These are phyloP conservation scores for Kwoniella europaea DNA, from an alignment of 768 basidiomycete species.

Conservation along the genomic window DNA sequence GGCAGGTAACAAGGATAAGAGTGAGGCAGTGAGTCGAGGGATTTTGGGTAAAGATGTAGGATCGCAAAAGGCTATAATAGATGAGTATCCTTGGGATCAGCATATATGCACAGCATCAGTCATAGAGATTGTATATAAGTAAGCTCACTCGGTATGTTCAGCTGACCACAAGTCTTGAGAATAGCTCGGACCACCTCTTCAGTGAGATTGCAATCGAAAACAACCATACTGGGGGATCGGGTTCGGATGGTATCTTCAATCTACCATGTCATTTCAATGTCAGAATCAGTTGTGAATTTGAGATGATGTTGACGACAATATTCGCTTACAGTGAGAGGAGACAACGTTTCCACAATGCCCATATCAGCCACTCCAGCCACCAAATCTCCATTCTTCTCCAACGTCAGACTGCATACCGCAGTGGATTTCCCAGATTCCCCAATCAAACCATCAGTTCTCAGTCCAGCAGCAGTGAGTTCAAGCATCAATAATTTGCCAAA, in stretches of 20 bases:
- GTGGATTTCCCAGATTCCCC: constrained; percentile 62
- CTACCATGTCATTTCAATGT: not conserved
- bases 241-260: constrained; percentile 61
- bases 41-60: constrained; percentile 91
- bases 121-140: too few relatives aligned
- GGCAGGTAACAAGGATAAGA: constrained; percentile 32
- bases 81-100: constrained; percentile 13
- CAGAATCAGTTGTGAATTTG: too few relatives aligned
- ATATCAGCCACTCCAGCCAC: constrained; percentile 92
- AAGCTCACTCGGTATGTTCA: constrained; percentile 65
- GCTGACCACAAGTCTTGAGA: constrained; percentile 63
- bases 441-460: constrained; percentile 81
- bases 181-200: constrained; percentile 64
- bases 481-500: constrained; percentile 72
- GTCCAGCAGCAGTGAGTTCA: constrained; percentile 68
- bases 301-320: too few relatives aligned
- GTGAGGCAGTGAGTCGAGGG: constrained; percentile 68
- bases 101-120: too few relatives aligned
- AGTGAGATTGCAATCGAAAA: constrained; percentile 56
- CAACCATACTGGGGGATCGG: constrained; percentile 55
- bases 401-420: constrained; percentile 83
- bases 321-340: constrained; percentile 61
- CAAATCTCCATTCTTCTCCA: constrained; percentile 73
- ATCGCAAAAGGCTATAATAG: constrained; percentile 76
- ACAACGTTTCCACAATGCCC: constrained; percentile 65